Percentiles rank a stretch among this genome's conserved stretches.
phyloP scores from a whole-genome alignment of 495 filamentous ascomycete genomes.

The Penicillium alfredii region DNA sequence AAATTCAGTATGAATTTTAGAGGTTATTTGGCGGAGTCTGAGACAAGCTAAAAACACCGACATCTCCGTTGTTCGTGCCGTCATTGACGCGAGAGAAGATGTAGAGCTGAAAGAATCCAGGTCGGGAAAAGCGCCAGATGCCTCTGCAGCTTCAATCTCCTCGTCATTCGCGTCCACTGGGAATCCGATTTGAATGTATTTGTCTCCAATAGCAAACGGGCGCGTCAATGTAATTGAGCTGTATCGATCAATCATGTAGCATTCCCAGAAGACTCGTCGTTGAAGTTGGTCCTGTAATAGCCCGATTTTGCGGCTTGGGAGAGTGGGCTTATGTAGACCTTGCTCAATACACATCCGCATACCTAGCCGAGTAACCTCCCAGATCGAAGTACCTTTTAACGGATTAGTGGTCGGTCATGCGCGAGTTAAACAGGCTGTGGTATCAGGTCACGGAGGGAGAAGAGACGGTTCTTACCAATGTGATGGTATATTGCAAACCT shows the following conservation, averaged over 20 bases:
- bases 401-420: not conserved
- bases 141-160: constrained; percentile 23
- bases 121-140: constrained; percentile 13
- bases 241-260: constrained; percentile 28
- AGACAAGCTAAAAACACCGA: constrained; percentile 21
- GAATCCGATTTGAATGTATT: constrained; percentile 17
- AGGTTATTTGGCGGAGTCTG: constrained; percentile 23
- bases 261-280: constrained; percentile 27
- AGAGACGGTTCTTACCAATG: constrained; percentile 12
- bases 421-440: not conserved
- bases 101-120: constrained; percentile 12
- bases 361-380: constrained; percentile 21
- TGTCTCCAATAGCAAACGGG: constrained; percentile 19
- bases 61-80: constrained; percentile 15
- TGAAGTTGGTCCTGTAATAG: constrained; percentile 22
- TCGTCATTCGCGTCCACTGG: constrained; percentile 26
- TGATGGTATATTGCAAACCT: constrained; percentile 29
- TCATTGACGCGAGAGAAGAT: constrained; percentile 1
- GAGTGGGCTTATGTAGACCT: constrained; percentile 17
- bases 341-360: constrained; percentile 27
- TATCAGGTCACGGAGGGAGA: not conserved
- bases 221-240: constrained; percentile 26
- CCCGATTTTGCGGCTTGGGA: not conserved
- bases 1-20: constrained; percentile 17
- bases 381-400: constrained; percentile 21